A percentile compares a stretch with the other conserved stretches of the same genome.
phyloP scores from a whole-genome alignment of 2,329 filamentous ascomycete genomes.

The Corinectria fuckeliana region DNA sequence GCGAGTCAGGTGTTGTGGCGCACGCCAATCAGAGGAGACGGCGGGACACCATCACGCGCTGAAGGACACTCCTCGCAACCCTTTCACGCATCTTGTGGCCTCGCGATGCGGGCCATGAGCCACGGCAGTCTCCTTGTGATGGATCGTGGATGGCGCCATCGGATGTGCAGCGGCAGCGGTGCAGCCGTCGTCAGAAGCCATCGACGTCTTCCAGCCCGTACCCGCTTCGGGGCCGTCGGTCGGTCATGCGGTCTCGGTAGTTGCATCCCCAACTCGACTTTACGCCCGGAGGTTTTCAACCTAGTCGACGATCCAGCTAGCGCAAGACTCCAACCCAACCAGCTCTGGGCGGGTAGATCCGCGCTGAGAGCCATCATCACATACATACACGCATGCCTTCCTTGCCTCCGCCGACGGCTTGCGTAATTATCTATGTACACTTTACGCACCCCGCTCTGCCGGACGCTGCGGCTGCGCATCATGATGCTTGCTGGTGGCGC shows the following conservation, averaged over 20 bases:
- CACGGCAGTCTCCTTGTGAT: slow-evolving; percentile 14
- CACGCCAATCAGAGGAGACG: slow-evolving; percentile 44
- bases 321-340: slow-evolving; percentile 25
- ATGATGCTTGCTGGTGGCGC: slow-evolving; percentile 9
- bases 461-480: slow-evolving; percentile 16
- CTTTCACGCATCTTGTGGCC: slow-evolving; percentile 14
- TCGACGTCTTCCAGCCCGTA: slow-evolving; percentile 16
- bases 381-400: too few relatives aligned
- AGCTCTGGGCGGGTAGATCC: slow-evolving; percentile 38
- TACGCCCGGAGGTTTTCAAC: slow-evolving; percentile 6
- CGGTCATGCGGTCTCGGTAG: slow-evolving; percentile 37
- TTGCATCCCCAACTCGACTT: slow-evolving; percentile 20
- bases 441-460: slow-evolving; percentile 6
- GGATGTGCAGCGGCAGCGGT: slow-evolving; percentile 29
- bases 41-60: slow-evolving; percentile 31
- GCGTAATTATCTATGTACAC: neutral
- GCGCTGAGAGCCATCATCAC: slow-evolving; percentile 27
- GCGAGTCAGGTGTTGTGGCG: slow-evolving; percentile 48
- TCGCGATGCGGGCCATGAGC: slow-evolving; percentile 21
- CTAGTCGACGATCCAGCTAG: slow-evolving; percentile 26
- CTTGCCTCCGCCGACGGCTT: neutral
- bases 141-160: slow-evolving; percentile 34
- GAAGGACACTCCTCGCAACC: slow-evolving; percentile 10
- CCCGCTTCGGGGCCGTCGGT: neutral
- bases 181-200: slow-evolving; percentile 2